Base-by-base conservation (phyloP, 2,329 filamentous ascomycete genomes). In the Verticillium nonalfalfae region DNA sequence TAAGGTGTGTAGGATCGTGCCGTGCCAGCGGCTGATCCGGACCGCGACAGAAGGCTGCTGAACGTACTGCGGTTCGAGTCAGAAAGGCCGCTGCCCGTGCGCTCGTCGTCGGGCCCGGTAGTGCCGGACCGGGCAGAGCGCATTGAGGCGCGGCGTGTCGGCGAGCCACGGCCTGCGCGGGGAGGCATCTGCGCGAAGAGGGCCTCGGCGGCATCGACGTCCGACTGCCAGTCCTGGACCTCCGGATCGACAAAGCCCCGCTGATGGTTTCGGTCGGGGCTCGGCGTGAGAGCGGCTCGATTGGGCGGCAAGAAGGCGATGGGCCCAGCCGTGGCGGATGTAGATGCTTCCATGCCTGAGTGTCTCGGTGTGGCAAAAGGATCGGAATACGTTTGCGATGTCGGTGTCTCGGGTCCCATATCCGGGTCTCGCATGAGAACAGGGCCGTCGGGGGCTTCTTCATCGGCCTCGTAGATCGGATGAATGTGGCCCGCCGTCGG, bases 391-490 rank as follows among this genome's bases (percentile, higher is more conserved):
- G 65, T 69, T 35, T 70, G 75, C 7, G 70, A 78, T 15, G 71
- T 76, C 18, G 71, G 74, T 60, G 73, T 78, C 15, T 56, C 66
- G 14, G 67, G 68, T 66, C 67, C 58, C 58, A 64, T 59, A 60
- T 72, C 63, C 52, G 66, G 65, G 36, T 68, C 68, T 50, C 69
- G 68, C 39, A 65, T 64, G 31, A 7, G 10, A 9, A 14, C 54
- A 3, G 10, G 14, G 26, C 50, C 45, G 33, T 72, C 68, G 1
- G 72, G 70, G 7, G 79, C 80, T 36, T 85, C 82, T 65, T 86
- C 83, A 45, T 84, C 83, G 9, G 81, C 83, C 64, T 86, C 84
- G 65, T 83, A 79, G 62, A 86, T 86, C 1, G 84, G 84, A 64
- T 85, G 81, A 64, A 86, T 86, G 2, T 72, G 74, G 4, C 78